Evolutionary conservation across 1,284 basidiomycete species (phyloP), one percentile per base, ranked within the genome.

Genomic region (Polyporus tsugae): DNA sequence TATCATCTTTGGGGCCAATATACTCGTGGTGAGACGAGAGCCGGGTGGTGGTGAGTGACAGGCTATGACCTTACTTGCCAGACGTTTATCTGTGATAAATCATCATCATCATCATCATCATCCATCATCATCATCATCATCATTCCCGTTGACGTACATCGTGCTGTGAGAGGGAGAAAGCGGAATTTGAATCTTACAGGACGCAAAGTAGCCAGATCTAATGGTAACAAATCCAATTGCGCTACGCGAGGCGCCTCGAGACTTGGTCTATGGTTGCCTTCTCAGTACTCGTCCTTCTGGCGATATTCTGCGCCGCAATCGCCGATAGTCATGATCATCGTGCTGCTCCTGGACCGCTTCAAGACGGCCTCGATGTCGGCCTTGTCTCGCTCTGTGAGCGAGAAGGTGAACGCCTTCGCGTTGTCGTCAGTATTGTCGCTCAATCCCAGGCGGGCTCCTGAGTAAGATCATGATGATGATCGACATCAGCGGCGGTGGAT

Each of bases 261-360:
- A 13, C 19, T 53, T 10, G 29, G 46, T 49, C 29, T 33, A 4
- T 15, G 19, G 33, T 13, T 36, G 25, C 7, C 33, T n/a, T 17
- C 55, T 58, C 55, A 36, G 15, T 38, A 36, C 35, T 58, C 17
- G n/a, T 59, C 58, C 25, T 39, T 60, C 58, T 60, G 55, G 33
- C 92, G 87, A 79, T 94, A 94, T 79, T 94, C 92, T 17, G 89
- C 89, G 39, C 92, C 92, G 77, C 92, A 94, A 76, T 94, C 92
- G 3, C 92, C 92, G 68, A 93, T 88, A 11, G 82, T 83, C 25
- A 83, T 85, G 70, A 92, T 90, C 78, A 94, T 84, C 38, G 74
- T 82, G 57, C 85, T 80, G 19, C 88, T 85, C 53, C 87, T 86
- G 9, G 90, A 91, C 60, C 80, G 82, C 6, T 77, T 80, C 13